Base-by-base conservation (phyloP, 2,329 filamentous ascomycete genomes). In the Pseudopyrenochaeta lycopersici region DNA sequence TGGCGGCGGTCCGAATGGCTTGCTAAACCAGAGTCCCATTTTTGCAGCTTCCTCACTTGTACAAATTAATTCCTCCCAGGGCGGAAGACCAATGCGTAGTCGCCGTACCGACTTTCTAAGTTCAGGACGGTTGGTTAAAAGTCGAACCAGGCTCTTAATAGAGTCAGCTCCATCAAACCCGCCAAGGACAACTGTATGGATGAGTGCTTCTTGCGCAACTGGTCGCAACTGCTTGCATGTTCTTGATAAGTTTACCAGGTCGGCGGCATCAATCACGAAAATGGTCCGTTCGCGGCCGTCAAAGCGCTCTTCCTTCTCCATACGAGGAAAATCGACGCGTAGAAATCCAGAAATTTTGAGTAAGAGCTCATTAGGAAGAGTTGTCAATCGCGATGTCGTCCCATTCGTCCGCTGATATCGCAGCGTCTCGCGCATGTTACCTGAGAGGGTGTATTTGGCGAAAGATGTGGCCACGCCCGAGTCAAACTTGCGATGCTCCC, bases 151-250 rank as follows among this genome's bases (percentile, higher is more conserved):
- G 21, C 39, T 38, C n/a, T 42, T 31, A 2, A 49, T 43, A 7
- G 47, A 40, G 7, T 31, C 20, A 5, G 42, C n/a, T 4, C 47
- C 39, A 18, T 49, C 47, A 20, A 49, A 44, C 7, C 47, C 47
- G 12, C 47, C 47, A 11, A 49, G 47, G 2, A 49, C 47, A 47
- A 52, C 43, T 47, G 56, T 43, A 39, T 58, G 52, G 33, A 58
- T 15, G 6, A 56, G 42, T 38, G 47, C 52, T 27, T 55, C 27
- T 42, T 46, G 52, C 40, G 47, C 54, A 15, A 32, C 17, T 9
- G 45, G 30, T 29, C 33, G 27, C 32, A 46, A 30, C 23, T 30
- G 23, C 44, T 44, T 52, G 47, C 52, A 55, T 15, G 54, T 49
- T 21, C 20, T 18, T 12, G 47, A 43, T 15, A 49, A 31, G 18